A percentile compares a stretch with the other conserved stretches of the same genome.
These are phyloP conservation scores for Rubia balearica DNA, from an alignment of 305 asterid species.

Conservation along the genomic window DNA sequence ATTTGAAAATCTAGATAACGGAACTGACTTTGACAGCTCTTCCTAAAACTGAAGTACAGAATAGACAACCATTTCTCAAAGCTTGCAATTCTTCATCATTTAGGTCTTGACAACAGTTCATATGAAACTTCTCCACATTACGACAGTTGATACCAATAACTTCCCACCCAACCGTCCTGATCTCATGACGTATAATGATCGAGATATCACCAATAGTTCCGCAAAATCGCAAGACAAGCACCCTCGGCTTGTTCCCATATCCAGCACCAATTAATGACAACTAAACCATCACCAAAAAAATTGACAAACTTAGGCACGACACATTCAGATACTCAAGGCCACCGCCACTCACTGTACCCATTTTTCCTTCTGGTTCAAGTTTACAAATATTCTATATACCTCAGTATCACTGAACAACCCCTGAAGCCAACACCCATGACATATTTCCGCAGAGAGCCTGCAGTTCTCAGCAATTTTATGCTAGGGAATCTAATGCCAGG, in stretches of 20 bases:
- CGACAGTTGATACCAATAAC: conserved; percentile 35
- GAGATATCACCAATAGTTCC: conserved; percentile 42
- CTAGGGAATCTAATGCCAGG: conserved; percentile 39
- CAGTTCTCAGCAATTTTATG: conserved; percentile 39
- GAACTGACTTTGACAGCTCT: too few relatives aligned
- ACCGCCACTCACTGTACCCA: conserved; percentile 54
- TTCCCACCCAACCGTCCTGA: too few relatives aligned
- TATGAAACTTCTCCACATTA: conserved; percentile 50
- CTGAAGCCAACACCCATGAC: too few relatives aligned
- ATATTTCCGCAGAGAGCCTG: conserved; percentile 35
- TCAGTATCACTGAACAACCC: conserved; percentile 44
- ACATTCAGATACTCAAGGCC: conserved; percentile 61
- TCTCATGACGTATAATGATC: too few relatives aligned
- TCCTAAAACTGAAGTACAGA: conserved; percentile 36
- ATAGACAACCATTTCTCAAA: conserved; percentile 37
- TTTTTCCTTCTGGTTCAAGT: conserved; percentile 51
- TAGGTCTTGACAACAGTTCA: conserved; percentile 52
- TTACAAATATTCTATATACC: conserved; percentile 48
- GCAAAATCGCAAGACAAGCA: conserved; percentile 51
- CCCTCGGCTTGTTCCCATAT: conserved; percentile 3
- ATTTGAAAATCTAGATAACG: too few relatives aligned
- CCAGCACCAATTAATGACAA: conserved; percentile 41
- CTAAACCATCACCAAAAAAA: too few relatives aligned
- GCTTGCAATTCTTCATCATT: conserved; percentile 51
- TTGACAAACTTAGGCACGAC: conserved; percentile 37